Base-by-base conservation (phyloP, 2,329 filamentous ascomycete species). In the Aspergillus pseudoglaucus region DNA sequence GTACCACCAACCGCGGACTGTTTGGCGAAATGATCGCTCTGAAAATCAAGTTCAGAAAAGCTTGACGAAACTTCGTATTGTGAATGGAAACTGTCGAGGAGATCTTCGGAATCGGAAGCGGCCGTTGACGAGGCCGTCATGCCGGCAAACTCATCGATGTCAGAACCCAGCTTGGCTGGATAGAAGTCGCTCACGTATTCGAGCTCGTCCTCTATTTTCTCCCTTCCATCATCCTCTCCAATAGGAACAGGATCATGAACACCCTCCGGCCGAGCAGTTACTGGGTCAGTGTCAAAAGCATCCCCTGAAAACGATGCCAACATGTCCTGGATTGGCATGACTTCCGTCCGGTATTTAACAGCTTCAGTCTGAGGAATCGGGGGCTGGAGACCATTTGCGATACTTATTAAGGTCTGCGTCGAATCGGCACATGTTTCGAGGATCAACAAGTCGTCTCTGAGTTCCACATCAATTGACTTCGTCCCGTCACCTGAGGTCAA, bases 361-460 rank as follows among this genome's bases (percentile, higher is more conserved):
- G 87, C 84, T 52, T 85, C 88, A 60, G 81, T 91, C 1, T 90
- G 89, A 0, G 90, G 85, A 6, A 82, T 84, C 1, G 93, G 91
- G 4, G 91, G 93, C 33, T 84, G 83, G 4, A 98, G 75, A 0
- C 86, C 90, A 59, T 87, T 88, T 14, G 90, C 71, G 38, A 95
- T 78, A 2, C 80, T 78, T 45, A 95, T 85, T 12, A 98, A 76
- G 0, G 93, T 98, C 65, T 96, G 90, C 0, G 90, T 97, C 1
- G 93, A 98, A 68, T 98, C 93, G 25, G 93, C 93, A 60, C 94
- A 98, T 1, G 90, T 94, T 67, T 98, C 93, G 6, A 98, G 72
- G 30, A 98, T 84, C 46, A 98, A 76, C 1, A 98, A 76, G 54
- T 95, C 86, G 60, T 95, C 90, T 51, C 82, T 82, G 42, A 97